phyloP scores from a whole-genome alignment of 169 alveolate species.

The Perkinsus marinus region DNA sequence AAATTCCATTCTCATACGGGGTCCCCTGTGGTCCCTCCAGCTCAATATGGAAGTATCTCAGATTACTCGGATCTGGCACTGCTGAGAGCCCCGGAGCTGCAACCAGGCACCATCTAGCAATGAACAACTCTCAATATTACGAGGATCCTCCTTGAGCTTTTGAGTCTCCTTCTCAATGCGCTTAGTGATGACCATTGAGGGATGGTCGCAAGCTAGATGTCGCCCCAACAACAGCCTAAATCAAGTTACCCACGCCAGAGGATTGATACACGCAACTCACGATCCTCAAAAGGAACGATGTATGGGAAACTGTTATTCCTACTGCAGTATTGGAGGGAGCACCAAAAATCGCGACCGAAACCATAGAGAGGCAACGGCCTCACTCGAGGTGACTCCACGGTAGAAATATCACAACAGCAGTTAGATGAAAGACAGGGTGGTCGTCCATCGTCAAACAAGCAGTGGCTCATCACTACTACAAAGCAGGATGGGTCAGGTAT shows the following conservation, averaged over 20 bases:
- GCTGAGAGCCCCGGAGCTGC: constrained; percentile 86
- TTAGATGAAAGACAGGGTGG: background rate
- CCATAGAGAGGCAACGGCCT: too few relatives aligned
- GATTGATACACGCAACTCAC: background rate
- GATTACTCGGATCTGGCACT: constrained; percentile 77
- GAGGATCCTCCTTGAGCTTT: constrained; percentile 35
- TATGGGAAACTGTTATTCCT: background rate
- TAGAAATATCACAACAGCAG: background rate
- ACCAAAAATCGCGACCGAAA: background rate
- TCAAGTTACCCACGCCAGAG: background rate
- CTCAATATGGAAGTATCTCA: constrained; percentile 81
- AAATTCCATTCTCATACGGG: constrained; percentile 92
- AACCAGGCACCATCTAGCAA: background rate
- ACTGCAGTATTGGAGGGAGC: background rate
- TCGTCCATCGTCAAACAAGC: too few relatives aligned
- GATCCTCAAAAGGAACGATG: background rate
- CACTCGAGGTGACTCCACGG: too few relatives aligned
- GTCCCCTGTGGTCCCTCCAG: constrained; percentile 92
- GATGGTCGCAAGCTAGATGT: background rate
- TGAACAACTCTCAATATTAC: background rate
- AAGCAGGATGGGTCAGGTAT: background rate
- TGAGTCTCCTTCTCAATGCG: constrained; percentile 42
- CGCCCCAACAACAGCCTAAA: background rate
- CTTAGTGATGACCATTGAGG: constrained; percentile 22
- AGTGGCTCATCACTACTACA: too few relatives aligned